A percentile compares a stretch with the other conserved stretches of the same genome.
These are phyloP conservation scores for Entomophthora muscae DNA, from an alignment of 371 early-diverging fungal genomes.

Conservation along the genomic window DNA sequence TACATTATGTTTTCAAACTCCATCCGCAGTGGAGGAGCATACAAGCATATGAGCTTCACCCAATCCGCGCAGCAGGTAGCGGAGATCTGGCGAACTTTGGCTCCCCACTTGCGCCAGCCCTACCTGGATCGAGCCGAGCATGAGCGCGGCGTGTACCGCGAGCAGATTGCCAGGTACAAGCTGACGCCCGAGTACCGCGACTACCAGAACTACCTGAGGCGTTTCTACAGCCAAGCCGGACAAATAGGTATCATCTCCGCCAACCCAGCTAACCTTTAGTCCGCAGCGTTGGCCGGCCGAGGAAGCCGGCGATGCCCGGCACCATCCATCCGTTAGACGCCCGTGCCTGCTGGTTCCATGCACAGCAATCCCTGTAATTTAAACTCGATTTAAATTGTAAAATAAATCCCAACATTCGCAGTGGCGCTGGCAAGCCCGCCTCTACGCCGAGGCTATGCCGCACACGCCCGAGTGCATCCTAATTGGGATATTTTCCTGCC, in stretches of 20 bases:
- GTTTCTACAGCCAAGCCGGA: neutral
- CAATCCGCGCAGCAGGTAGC: conserved; percentile 30
- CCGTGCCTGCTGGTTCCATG: neutral
- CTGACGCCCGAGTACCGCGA: neutral
- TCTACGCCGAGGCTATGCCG: no score
- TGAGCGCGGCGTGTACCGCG: neutral
- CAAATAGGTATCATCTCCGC: neutral
- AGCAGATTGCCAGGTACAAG: neutral
- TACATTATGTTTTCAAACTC: conserved; percentile 34
- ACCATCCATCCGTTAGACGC: neutral
- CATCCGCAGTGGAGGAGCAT: conserved; percentile 22
- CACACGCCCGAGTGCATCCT: no score
- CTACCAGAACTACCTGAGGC: neutral
- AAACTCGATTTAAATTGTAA: neutral
- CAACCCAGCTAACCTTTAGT: neutral
- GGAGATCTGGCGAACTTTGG: conserved; percentile 22
- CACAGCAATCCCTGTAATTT: neutral
- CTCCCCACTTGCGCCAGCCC: neutral
- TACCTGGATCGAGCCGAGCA: neutral
- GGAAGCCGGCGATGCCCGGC: neutral
- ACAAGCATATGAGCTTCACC: conserved; percentile 24
- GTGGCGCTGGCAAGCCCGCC: no score
- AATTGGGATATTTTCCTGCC: no score
- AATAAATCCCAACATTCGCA: no score
- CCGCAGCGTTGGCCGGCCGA: neutral